These are phyloP conservation scores for Kodamaea derodonti DNA, from an alignment of 1,139 yeast species.

Conservation along the genomic window DNA sequence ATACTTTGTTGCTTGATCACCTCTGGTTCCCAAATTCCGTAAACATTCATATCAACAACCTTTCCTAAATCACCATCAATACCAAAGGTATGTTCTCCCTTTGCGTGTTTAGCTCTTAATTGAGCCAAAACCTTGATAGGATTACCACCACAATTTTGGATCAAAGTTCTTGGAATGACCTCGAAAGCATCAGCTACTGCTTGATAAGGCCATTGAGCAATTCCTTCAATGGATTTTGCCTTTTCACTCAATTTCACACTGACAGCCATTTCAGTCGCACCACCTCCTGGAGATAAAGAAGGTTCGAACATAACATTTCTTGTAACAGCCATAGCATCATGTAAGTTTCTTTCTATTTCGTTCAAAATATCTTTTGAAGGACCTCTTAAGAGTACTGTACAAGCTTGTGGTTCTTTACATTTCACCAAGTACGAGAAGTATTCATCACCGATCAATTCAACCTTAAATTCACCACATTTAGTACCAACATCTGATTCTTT, in stretches of 20 bases:
- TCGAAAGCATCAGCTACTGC: slow-evolving; percentile 99
- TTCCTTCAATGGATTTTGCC: slow-evolving; percentile 91
- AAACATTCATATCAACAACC: slow-evolving; percentile 90
- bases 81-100: slow-evolving; percentile 81
- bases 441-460: slow-evolving; percentile 95
- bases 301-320: slow-evolving; percentile 96
- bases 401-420: slow-evolving; percentile 85
- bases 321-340: slow-evolving; percentile 98
- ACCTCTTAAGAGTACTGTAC: slow-evolving; percentile 89
- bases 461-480: slow-evolving; percentile 85
- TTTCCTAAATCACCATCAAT: slow-evolving; percentile 94
- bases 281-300: slow-evolving; percentile 95
- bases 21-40: slow-evolving; percentile 99
- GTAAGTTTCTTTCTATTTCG: slow-evolving; percentile 94
- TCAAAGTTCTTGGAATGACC: slow-evolving; percentile 93
- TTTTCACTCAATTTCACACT: slow-evolving; percentile 83
- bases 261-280: slow-evolving; percentile 99
- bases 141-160: slow-evolving; percentile 97
- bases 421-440: slow-evolving; percentile 83
- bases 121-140: slow-evolving; percentile 87
- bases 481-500: slow-evolving; percentile 88
- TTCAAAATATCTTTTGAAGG: slow-evolving; percentile 95
- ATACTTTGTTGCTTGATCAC: slow-evolving; percentile 95
- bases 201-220: slow-evolving; percentile 97
- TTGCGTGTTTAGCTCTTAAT: slow-evolving; percentile 93